A percentile compares a stretch with the other conserved stretches of the same genome.
phyloP scores from a whole-genome alignment of 345 rosid species.

The Angophora floribunda region DNA sequence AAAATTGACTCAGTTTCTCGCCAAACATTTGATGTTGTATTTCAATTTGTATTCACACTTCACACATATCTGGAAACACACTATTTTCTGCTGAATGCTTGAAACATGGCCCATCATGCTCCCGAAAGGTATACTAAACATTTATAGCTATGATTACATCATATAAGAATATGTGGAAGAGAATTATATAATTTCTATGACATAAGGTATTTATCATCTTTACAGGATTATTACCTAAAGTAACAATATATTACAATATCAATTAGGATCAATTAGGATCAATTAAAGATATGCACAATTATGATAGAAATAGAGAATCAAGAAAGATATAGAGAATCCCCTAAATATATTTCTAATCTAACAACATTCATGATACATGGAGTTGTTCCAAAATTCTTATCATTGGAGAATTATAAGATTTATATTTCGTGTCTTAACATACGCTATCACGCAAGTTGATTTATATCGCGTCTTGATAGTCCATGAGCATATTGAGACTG shows the following conservation, averaged over 20 bases:
- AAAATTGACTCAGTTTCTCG: neutral
- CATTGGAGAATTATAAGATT: neutral
- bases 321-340: neutral
- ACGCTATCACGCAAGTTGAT: neutral
- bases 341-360: neutral
- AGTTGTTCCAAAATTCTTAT: neutral
- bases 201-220: neutral
- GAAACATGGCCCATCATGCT: neutral
- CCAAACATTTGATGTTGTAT: neutral
- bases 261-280: neutral
- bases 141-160: neutral
- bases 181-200: neutral
- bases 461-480: neutral
- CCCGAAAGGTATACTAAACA: neutral
- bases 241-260: neutral
- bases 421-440: neutral
- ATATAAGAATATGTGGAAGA: neutral
- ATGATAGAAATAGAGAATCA: neutral
- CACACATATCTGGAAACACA: neutral
- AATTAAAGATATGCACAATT: neutral
- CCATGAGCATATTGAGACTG: neutral
- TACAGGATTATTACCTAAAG: neutral
- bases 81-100: neutral
- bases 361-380: neutral
- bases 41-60: neutral